A percentile compares a stretch with the other conserved stretches of the same genome.
These are phyloP conservation scores for Hyaloperonospora arabidopsidis DNA, from an alignment of 352 stramenopile species.

Conservation along the genomic window DNA sequence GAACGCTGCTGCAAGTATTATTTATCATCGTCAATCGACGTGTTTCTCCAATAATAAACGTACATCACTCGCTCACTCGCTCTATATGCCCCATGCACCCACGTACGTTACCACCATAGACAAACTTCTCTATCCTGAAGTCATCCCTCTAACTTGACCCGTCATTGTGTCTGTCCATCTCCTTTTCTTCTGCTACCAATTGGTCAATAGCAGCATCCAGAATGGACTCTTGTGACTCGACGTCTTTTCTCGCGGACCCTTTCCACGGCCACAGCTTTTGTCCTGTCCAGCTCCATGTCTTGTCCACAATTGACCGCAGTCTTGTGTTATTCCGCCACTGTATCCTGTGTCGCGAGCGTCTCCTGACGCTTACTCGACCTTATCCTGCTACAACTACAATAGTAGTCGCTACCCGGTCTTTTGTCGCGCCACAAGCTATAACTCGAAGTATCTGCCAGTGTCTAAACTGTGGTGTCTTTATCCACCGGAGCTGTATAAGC, in stretches of 20 bases:
- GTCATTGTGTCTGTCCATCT: too few species aligned
- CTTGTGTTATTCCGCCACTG: slow-evolving; percentile 60
- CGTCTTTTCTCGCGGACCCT: slow-evolving; percentile 20
- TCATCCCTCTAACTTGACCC: too few species aligned
- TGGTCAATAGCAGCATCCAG: too few species aligned
- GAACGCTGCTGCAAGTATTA: too few species aligned
- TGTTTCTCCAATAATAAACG: too few species aligned
- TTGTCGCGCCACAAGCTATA: background rate
- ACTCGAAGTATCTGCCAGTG: slow-evolving; percentile 41
- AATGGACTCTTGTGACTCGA: too few species aligned
- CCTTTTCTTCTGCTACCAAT: too few species aligned
- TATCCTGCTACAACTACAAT: slow-evolving; percentile 2
- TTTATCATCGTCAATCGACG: too few species aligned
- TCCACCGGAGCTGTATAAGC: slow-evolving; percentile 50
- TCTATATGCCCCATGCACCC: too few species aligned
- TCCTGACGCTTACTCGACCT: slow-evolving; percentile 29
- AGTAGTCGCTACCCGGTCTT: background rate
- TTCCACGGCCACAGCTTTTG: slow-evolving; percentile 57
- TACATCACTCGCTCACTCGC: too few species aligned
- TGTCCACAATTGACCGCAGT: slow-evolving; percentile 46
- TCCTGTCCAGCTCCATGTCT: slow-evolving; percentile 18
- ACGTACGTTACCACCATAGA: too few species aligned
- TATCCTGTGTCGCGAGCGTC: slow-evolving; percentile 40
- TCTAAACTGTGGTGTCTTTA: slow-evolving; percentile 40
- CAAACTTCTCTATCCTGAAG: too few species aligned